Evolutionary conservation across 1,139 yeast species (phyloP).

Genomic region (Tardiomyces blankii): DNA sequence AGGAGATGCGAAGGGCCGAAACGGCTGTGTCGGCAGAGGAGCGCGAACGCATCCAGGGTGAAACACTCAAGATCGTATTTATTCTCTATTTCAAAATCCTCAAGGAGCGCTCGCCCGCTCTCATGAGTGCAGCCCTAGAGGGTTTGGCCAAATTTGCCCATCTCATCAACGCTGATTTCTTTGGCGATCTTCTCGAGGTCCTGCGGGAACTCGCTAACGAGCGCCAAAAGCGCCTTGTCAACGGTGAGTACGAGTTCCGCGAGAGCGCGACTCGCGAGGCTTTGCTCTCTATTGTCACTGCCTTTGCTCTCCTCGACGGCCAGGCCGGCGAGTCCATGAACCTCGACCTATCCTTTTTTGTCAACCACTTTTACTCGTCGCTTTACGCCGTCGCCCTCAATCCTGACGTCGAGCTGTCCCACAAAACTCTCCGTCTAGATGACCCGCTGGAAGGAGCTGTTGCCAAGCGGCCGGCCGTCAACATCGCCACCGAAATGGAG

Average conservation of each 20-base stretch:
- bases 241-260: conserved; percentile 29
- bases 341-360: conserved; percentile 39
- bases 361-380: conserved; percentile 58
- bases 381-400: conserved; percentile 62
- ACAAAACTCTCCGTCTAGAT: conserved; percentile 63
- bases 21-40: conserved; percentile 79
- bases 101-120: conserved; percentile 47
- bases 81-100: conserved; percentile 69
- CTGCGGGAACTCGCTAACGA: conserved; percentile 65
- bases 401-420: conserved; percentile 77
- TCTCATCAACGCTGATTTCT: conserved; percentile 80
- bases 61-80: conserved; percentile 62
- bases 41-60: conserved; percentile 75
- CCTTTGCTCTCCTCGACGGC: conserved; percentile 74
- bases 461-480: conserved; percentile 34
- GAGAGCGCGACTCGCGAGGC: conserved; percentile 50
- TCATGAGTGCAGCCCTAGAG: conserved; percentile 82
- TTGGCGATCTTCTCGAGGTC: conserved; percentile 87
- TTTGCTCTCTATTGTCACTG: conserved; percentile 75
- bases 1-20: conserved; percentile 81
- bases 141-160: conserved; percentile 86
- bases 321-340: conserved; percentile 42
- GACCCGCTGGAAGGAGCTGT: conserved; percentile 50
- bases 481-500: conserved; percentile 84
- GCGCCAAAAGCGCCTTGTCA: conserved; percentile 22